These are phyloP conservation scores for Daedalea quercina DNA, from an alignment of 768 basidiomycete genomes.

Conservation along the genomic window DNA sequence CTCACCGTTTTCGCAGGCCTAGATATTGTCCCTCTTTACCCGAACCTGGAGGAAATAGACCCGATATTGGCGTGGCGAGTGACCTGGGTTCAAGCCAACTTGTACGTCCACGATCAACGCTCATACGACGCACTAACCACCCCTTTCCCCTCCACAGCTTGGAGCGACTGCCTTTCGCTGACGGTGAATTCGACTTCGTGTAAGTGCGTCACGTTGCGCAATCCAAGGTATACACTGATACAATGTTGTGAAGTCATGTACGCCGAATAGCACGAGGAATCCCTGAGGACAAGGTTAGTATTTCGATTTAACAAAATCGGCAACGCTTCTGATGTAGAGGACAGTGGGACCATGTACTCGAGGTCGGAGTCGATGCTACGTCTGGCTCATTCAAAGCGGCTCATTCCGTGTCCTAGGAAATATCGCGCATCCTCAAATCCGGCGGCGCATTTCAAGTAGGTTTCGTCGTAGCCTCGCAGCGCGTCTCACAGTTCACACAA, in stretches of 20 bases:
- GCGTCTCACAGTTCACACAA: not conserved
- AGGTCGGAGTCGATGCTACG: constrained; percentile 25
- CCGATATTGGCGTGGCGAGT: constrained; percentile 53
- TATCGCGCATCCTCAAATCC: constrained; percentile 64
- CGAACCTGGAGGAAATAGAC: constrained; percentile 57
- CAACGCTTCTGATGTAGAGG: not conserved
- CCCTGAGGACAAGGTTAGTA: constrained; percentile 62
- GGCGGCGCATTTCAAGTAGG: constrained; percentile 65
- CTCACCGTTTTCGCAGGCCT: constrained; percentile 35
- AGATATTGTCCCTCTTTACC: constrained; percentile 68
- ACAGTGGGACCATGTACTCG: constrained; percentile 64
- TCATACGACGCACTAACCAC: constrained; percentile 4
- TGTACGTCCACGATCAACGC: constrained; percentile 37
- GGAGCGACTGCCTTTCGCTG: constrained; percentile 60
- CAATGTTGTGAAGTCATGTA: constrained; percentile 18
- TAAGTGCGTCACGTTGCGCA: constrained; percentile 28
- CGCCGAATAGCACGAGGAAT: constrained; percentile 66
- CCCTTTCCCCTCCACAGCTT: constrained; percentile 39
- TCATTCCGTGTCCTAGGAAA: constrained; percentile 31
- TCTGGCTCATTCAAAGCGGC: not conserved
- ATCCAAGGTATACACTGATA: constrained; percentile 1
- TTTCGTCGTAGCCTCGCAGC: not conserved
- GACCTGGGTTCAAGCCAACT: constrained; percentile 69
- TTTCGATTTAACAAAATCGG: not conserved
- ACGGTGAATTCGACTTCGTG: constrained; percentile 76